Conservation (phyloP, 805 yeast genomes). For the Vanderwaltozyma polyspora region DNA sequence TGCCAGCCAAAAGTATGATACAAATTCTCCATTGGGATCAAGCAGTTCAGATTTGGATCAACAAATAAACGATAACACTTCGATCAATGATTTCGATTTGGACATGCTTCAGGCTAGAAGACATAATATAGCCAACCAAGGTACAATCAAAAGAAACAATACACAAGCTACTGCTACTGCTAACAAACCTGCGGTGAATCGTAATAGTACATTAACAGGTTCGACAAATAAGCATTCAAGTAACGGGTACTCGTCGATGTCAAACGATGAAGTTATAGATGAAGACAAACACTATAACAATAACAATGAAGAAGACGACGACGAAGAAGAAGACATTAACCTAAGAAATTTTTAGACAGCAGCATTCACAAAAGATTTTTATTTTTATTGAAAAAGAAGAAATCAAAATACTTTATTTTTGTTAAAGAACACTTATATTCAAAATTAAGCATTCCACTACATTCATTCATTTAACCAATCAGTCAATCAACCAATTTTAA, state of each 20-base stretch:
- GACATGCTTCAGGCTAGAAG: conserved; percentile 1
- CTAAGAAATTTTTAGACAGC: conserved; percentile 13
- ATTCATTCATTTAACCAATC: no score
- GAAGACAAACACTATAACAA: conserved; percentile 5
- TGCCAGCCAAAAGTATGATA: conserved; percentile 15
- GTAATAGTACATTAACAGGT: no score
- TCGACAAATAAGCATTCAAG: background rate
- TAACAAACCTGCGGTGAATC: background rate
- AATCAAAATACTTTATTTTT: no score
- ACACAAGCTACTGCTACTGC: background rate
- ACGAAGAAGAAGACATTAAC: no score
- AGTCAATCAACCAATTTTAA: no score
- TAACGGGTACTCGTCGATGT: conserved; percentile 1
- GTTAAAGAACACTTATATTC: no score
- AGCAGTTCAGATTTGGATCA: conserved; percentile 4
- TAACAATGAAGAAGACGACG: conserved; percentile 6
- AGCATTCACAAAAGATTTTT: no score
- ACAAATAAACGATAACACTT: conserved; percentile 1
- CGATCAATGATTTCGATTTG: background rate
- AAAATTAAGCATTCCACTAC: no score
- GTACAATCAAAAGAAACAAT: conserved; percentile 1
- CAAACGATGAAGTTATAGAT: conserved; percentile 1
- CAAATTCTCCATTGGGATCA: conserved; percentile 17
- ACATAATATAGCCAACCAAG: background rate
- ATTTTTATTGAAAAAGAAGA: no score